Base-by-base conservation (phyloP, 805 yeast genomes). In the Ogataea dorogensis region DNA sequence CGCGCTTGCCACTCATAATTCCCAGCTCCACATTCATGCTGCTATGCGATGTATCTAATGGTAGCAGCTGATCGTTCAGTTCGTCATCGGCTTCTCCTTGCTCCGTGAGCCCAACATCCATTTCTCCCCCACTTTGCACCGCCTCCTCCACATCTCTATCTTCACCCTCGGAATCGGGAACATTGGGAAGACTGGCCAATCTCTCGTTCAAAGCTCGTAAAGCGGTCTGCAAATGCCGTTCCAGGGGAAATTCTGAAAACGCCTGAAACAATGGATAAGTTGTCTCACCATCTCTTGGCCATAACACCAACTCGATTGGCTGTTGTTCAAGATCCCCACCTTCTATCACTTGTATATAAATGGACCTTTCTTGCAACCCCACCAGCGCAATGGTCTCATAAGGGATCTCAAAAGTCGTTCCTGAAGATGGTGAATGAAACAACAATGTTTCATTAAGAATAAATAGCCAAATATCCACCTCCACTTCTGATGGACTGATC, bases 1-100 rank as follows among this genome's bases (percentile, higher is more conserved):
- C 10, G 48, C 59, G 28, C 65, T 67, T 25, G 57, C 70, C 18
- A 59, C 72, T 25, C 75, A 45, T 36, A 3, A 33, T 43, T 7
- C 54, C 58, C 16, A 49, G 38, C 27, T 53, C 61, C 10, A 57
- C 54, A 25, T 51, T 49, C 56, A 56, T 57, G 21, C 55, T 53
- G 25, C 56, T 50, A 20, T 42, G 41, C 7, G 36, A 43, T n/a
- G 36, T 43, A 15, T 39, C 43, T 12, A 42, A 33, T 8, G 24
- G 28, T 16, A 46, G 33, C 5, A 46, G 40, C 22, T 41, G 45
- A 35, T 50, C 51, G 24, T 44, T 44, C 22, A 47, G 29, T 25
- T 50, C 61, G 38, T 55, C 61, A 35, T 51, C 60, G 1, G 47
- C 61, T 18, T 58, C 47, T 4, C 62, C 63, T 17, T 33, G 25